A percentile compares a stretch with the other conserved stretches of the same genome.
phyloP scores from a whole-genome alignment of 2,329 filamentous ascomycete genomes.

The Akanthomyces uredinophilus region DNA sequence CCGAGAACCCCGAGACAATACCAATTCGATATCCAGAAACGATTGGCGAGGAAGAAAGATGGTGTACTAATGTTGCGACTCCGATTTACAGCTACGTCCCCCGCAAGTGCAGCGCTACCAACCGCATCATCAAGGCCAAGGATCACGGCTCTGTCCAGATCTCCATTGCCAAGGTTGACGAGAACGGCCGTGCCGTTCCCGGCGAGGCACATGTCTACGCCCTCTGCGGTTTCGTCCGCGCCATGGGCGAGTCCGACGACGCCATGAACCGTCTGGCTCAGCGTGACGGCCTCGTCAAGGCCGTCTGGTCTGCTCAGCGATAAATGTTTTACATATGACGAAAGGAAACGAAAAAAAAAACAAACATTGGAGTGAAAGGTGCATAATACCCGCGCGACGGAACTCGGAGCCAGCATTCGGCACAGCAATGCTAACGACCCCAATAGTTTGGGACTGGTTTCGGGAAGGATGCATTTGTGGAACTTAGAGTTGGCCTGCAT shows the following conservation, averaged over 20 bases:
- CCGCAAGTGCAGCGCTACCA: conserved; percentile 97
- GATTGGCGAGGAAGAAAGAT: conserved; percentile 13
- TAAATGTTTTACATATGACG: conserved; percentile 33
- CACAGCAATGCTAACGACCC: conserved; percentile 13
- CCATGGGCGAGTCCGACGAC: conserved; percentile 98
- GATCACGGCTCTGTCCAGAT: conserved; percentile 99
- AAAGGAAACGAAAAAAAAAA: conserved; percentile 14
- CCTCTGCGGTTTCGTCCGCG: conserved; percentile 94
- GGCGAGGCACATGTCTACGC: conserved; percentile 98
- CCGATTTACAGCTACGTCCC: conserved; percentile 73
- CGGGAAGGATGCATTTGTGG: conserved; percentile 35
- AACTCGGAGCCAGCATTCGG: not conserved
- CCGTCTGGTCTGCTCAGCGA: conserved; percentile 79
- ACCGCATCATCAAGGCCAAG: conserved; percentile 99
- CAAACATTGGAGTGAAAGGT: conserved; percentile 19
- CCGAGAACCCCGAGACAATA: conserved; percentile 6
- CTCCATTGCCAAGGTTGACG: conserved; percentile 95
- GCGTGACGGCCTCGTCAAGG: conserved; percentile 95
- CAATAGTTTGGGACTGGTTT: conserved; percentile 27
- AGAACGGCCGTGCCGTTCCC: conserved; percentile 89
- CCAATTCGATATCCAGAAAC: not conserved
- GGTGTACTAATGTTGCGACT: conserved; percentile 23
- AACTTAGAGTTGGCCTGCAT: conserved; percentile 39
- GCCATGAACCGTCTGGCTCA: conserved; percentile 92
- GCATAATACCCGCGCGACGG: conserved; percentile 18